These are phyloP conservation scores for Russula sp. DNA, from an alignment of 768 basidiomycete species.

Conservation along the genomic window DNA sequence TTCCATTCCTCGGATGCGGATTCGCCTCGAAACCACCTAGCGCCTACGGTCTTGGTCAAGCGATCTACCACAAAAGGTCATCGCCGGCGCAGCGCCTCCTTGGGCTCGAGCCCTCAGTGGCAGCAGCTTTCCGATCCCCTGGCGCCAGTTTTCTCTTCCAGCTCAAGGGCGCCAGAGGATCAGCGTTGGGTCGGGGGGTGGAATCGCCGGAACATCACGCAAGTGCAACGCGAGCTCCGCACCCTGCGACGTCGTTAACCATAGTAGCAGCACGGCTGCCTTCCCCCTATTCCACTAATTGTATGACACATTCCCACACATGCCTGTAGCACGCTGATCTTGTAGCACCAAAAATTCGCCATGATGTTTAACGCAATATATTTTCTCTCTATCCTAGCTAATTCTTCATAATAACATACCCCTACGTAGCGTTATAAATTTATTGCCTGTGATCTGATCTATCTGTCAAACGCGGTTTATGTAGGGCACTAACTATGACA, in stretches of 20 bases:
- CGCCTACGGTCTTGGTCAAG: background rate
- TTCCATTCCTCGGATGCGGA: conserved; percentile 13
- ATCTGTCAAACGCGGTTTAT: background rate
- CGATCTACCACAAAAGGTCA: background rate
- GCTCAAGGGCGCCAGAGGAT: conserved; percentile 13
- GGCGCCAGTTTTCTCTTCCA: conserved; percentile 11
- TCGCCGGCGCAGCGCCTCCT: conserved; percentile 15
- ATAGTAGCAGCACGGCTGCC: background rate
- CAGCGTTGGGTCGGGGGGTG: conserved; percentile 21
- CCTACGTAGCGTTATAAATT: background rate
- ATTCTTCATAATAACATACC: background rate
- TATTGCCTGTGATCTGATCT: background rate
- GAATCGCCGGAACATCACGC: conserved; percentile 19
- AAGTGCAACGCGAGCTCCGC: conserved; percentile 25
- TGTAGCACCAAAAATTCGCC: background rate
- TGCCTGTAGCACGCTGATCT: background rate
- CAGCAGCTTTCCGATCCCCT: background rate
- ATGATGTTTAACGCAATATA: background rate
- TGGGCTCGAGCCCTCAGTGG: background rate
- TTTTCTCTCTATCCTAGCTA: background rate
- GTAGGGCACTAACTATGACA: background rate
- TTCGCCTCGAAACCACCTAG: background rate
- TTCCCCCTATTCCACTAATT: background rate
- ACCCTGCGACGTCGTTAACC: conserved; percentile 30
- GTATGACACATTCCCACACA: background rate